Evolutionary conservation across 306 rosid genomes (phyloP), one percentile per base, ranked within the genome.

Genomic region (Dalbergia oliveri): DNA sequence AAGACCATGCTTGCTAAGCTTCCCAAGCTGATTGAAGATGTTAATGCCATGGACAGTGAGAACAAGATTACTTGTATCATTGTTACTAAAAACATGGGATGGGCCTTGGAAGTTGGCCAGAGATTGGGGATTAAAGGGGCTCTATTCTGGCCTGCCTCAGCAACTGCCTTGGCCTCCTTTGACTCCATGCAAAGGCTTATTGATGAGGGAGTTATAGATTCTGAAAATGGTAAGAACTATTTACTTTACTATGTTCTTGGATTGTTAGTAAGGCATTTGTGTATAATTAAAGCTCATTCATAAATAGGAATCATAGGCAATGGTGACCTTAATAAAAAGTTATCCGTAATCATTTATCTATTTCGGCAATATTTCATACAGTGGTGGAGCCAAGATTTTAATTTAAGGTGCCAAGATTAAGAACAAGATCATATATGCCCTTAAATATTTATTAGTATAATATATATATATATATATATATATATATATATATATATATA

Each of bases 71-170:
- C 74, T 59, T 84, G 94, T 23, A 63, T 87, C 6, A 31, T 88
- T 75, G 88, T 81, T 8, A 79, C 87, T 65, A 51, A 71, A 18
- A 78, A 78, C 62, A 80, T 79, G 82, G 86, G 89, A 3, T 90
- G 94, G 90, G 89, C 89, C 8, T 66, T 90, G 70, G 64, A 88
- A 61, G 79, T 88, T 21, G 90, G 79, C 0, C 37, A 5, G 6
- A 44, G 66, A 6, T 58, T 90, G 81, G 84, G 89, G 15, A 83
- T 88, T 3, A 81, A 76, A 84, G 86, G 83, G 8, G 89, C 87
- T 33, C 50, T 86, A 0, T 78, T 86, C 13, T 86, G 86, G 86
- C 84, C 94, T 33, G 82, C 83, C 1, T 69, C 92, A 10, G 90
- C 89, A 54, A 83, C 89, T 51, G 7, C 71, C 3, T 49, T 81